phyloP scores from a whole-genome alignment of 139 green algal species.

The Coelastrella sp. region DNA sequence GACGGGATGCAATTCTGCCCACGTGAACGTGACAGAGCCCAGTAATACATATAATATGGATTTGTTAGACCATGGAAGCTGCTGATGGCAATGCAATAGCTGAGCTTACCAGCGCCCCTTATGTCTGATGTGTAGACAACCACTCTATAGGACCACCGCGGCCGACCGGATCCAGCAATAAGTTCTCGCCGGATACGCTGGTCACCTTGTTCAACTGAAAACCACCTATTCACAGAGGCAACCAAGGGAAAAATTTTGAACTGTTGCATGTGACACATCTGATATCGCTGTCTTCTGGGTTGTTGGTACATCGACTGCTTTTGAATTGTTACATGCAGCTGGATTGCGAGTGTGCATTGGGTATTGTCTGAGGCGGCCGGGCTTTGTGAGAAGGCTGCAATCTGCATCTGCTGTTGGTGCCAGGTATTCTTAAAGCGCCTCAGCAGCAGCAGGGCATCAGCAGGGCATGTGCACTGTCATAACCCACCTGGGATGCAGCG shows the following conservation, averaged over 20 bases:
- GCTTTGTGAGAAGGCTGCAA: background rate
- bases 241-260: no score
- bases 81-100: background rate
- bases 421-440: no score
- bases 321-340: background rate
- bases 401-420: background rate
- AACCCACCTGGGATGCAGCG: no score
- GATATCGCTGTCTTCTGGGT: no score
- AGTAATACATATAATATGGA: no score
- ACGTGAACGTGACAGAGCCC: no score
- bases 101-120: constrained; percentile 41
- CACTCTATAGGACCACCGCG: background rate
- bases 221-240: constrained; percentile 56
- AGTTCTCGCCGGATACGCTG: constrained; percentile 65
- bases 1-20: no score
- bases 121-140: constrained; percentile 64
- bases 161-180: constrained; percentile 45
- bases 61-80: background rate
- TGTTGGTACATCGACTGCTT: no score
- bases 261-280: no score
- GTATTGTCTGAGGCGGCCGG: no score
- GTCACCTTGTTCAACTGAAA: constrained; percentile 73
- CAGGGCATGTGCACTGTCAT: no score
- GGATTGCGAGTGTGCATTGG: background rate
- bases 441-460: no score